phyloP scores from a whole-genome alignment of 2,329 filamentous ascomycete genomes.

The Botrytis medusae region DNA sequence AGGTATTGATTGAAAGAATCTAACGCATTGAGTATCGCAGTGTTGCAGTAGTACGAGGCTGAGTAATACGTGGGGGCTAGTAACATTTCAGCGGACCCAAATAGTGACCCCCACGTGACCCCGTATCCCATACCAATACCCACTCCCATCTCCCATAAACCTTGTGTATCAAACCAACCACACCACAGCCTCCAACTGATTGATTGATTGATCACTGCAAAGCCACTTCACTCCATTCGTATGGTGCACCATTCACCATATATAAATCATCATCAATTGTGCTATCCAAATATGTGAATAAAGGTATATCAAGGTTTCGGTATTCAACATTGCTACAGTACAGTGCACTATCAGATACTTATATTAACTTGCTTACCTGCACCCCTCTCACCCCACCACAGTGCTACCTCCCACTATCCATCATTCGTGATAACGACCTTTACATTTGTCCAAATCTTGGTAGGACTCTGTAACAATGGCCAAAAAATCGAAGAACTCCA shows the following conservation, averaged over 20 bases:
- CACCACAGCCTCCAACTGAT: background rate
- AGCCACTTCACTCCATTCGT: conserved; percentile 3
- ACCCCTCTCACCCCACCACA: background rate
- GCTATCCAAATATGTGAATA: background rate
- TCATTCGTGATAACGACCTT: conserved; percentile 4
- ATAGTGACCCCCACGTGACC: background rate
- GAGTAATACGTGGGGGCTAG: background rate
- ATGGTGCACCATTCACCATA: background rate
- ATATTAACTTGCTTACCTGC: conserved; percentile 9
- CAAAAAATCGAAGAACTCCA: background rate
- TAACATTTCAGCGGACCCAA: background rate
- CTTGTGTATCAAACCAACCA: background rate
- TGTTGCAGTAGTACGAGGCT: background rate
- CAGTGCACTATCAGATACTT: background rate
- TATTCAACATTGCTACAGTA: background rate
- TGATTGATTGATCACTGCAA: background rate
- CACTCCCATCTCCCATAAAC: background rate
- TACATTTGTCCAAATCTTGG: background rate
- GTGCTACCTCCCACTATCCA: background rate
- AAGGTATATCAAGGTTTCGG: background rate
- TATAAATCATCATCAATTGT: background rate
- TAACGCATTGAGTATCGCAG: background rate
- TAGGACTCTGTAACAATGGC: conserved; percentile 4
- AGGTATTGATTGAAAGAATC: background rate
- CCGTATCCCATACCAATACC: background rate